phyloP scores from a whole-genome alignment of 768 basidiomycete genomes.

The Boletus bicolor region DNA sequence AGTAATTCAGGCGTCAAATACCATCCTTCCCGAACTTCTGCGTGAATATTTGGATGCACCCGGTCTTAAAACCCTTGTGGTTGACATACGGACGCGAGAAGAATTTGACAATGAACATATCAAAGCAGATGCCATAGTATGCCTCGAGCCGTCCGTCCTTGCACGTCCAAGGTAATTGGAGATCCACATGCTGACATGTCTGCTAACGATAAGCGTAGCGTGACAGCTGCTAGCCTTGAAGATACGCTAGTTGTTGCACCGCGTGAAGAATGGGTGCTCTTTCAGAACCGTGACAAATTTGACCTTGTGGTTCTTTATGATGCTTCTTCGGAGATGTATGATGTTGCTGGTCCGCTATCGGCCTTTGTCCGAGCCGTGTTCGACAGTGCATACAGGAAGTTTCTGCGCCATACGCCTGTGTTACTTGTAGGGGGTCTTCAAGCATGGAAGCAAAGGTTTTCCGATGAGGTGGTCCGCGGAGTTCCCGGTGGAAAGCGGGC shows the following conservation, averaged over 20 bases:
- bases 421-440: constrained; percentile 81
- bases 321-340: constrained; percentile 51
- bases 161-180: constrained; percentile 58
- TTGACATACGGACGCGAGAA: constrained; percentile 79
- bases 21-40: constrained; percentile 57
- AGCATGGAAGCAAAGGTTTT: constrained; percentile 69
- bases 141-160: constrained; percentile 81
- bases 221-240: constrained; percentile 67
- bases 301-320: constrained; percentile 90
- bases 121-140: constrained; percentile 63
- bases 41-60: constrained; percentile 51
- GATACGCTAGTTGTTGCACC: constrained; percentile 71
- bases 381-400: constrained; percentile 68
- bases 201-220: constrained; percentile 39
- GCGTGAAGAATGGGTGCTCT: constrained; percentile 65
- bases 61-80: constrained; percentile 60
- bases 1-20: constrained; percentile 57
- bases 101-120: constrained; percentile 79
- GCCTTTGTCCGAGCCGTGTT: constrained; percentile 66
- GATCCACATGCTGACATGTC: constrained; percentile 2
- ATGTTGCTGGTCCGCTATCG: constrained; percentile 51
- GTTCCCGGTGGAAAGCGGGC: constrained; percentile 13
- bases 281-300: constrained; percentile 81
- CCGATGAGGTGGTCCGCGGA: constrained; percentile 37
- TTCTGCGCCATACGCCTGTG: constrained; percentile 73